phyloP scores from a whole-genome alignment of 2,329 filamentous ascomycete genomes.

The Botryosphaeria dothidea region DNA sequence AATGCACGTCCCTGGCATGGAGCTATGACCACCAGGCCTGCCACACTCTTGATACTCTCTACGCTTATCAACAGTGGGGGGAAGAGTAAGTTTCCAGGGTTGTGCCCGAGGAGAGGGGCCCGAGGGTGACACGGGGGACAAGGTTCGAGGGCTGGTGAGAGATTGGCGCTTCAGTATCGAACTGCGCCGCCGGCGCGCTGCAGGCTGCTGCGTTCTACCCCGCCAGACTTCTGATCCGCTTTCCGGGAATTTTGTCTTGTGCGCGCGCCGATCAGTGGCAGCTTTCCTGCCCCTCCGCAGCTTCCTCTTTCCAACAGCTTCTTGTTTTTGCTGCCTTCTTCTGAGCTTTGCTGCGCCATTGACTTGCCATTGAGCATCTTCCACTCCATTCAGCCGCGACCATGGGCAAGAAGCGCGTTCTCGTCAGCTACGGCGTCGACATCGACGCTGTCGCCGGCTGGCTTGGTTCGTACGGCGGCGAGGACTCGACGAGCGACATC shows the following conservation, averaged over 20 bases:
- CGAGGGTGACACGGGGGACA: not conserved
- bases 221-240: not conserved
- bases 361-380: not conserved
- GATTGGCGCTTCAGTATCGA: no score
- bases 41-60: not conserved
- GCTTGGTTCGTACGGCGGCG: constrained; percentile 73
- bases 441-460: constrained; percentile 74
- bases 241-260: not conserved
- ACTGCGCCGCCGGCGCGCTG: not conserved
- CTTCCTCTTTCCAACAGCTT: not conserved
- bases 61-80: not conserved
- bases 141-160: not conserved
- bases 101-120: not conserved
- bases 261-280: not conserved
- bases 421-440: constrained; percentile 67
- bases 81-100: not conserved
- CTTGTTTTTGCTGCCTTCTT: not conserved
- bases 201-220: not conserved
- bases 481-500: constrained; percentile 72
- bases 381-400: not conserved
- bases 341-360: not conserved
- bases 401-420: constrained; percentile 54
- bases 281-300: not conserved
- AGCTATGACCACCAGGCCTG: constrained; percentile 45
- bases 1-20: constrained; percentile 22